Base-by-base conservation (phyloP, 1,284 basidiomycete species). In the Irpex rosettiformis region DNA sequence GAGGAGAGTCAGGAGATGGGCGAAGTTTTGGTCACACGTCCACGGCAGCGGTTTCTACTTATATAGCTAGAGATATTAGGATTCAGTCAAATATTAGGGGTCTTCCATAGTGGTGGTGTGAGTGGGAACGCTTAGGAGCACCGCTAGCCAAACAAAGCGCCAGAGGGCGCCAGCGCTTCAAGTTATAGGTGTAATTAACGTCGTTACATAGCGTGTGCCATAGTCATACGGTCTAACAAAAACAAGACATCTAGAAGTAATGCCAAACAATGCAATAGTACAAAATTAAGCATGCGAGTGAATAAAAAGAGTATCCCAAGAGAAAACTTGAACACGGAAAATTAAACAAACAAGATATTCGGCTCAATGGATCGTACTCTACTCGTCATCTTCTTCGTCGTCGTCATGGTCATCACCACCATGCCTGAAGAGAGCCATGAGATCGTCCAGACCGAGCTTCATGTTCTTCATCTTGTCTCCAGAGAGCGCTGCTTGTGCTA, bases 401-500 rank as follows among this genome's bases (percentile, higher is more conserved):
- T 84, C 81, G 21, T 86, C 84, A 27, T 86, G 81, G 54, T 82
- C 77, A 11, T 75, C 73, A 6, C 76, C 77, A 52, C 82, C 81
- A 47, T 79, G 77, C 56, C 79, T 77, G 80, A 94, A 93, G 30
- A 94, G 75, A 0, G 84, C 86, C 73, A 96, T 81, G 61, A 96
- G 79, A 59, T 96, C 94, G 29, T 91, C 85, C 73, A 94, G 77
- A 7, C 88, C 86, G n/a, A 96, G 84, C 61, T 87, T 88, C 79
- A 88, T 85, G 67, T 91, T 89, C 81, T 89, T 92, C 69, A 93
- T 77, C 73, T 89, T 93, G 72, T 93, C 89, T 21, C 96, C 96
- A 37, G 92, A 90, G 48, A 98, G 75, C 0, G 94, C 94, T 0
- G 94, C 93, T 28, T 82, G 80, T 0, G 95, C 87, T 1, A 98